Conservation (phyloP, 2,329 filamentous ascomycete genomes). For the Aspergillus sp. region DNA sequence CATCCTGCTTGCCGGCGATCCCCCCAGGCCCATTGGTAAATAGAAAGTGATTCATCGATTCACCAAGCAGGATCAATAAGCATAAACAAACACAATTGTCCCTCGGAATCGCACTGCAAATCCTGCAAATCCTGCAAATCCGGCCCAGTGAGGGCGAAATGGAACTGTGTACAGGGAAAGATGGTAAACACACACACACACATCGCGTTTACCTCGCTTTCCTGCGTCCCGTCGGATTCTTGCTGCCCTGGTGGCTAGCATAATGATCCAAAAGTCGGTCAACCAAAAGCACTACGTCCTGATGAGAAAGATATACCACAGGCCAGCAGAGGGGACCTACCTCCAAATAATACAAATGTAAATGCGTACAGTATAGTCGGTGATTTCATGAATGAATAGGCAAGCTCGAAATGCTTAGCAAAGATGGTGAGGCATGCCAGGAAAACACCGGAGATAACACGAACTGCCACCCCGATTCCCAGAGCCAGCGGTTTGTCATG, state of each 20-base stretch:
- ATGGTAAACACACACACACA: conserved; percentile 7
- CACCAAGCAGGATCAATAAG: conserved; percentile 7
- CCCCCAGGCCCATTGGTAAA: conserved; percentile 1
- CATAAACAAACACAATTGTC: conserved; percentile 3
- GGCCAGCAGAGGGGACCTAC: conserved; percentile 21
- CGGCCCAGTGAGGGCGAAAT: background rate
- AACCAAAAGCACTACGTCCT: conserved; percentile 28
- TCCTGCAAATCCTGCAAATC: background rate
- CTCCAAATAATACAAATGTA: conserved; percentile 30
- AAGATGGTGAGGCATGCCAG: conserved; percentile 32
- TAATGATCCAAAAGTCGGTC: conserved; percentile 37
- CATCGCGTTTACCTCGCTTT: conserved; percentile 20
- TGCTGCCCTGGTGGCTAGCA: conserved; percentile 21
- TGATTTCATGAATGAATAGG: conserved; percentile 42
- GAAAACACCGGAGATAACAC: conserved; percentile 29
- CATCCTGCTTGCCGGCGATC: conserved; percentile 5
- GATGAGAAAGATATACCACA: conserved; percentile 15
- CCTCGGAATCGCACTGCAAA: background rate
- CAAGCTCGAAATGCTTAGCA: conserved; percentile 31
- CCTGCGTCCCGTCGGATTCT: conserved; percentile 25
- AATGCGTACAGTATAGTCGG: conserved; percentile 40
- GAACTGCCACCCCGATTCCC: conserved; percentile 27
- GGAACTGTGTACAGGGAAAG: background rate
- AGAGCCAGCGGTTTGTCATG: conserved; percentile 24
- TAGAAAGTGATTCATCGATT: conserved; percentile 10